Conservation (phyloP, 176 grass and related monocot species). For the Cenchrus fungigraminus region DNA sequence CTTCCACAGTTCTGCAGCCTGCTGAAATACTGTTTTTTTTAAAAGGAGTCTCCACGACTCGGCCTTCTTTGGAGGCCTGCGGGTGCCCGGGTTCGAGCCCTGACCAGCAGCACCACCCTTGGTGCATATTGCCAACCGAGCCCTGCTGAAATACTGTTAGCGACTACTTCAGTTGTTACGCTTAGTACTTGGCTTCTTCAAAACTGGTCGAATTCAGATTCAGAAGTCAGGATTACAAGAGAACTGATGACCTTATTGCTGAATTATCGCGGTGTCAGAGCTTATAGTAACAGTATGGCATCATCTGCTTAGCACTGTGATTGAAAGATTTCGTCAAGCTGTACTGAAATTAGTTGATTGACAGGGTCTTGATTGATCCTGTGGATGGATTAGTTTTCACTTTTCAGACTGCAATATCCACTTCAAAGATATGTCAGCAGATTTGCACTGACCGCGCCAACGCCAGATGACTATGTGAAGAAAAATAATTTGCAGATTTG, state of each 20-base stretch:
- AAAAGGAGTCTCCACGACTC: too few relatives aligned
- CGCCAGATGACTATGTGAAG: neutral
- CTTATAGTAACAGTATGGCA: neutral
- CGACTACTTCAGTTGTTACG: neutral
- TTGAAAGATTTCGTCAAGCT: neutral
- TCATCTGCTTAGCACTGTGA: neutral
- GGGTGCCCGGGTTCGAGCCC: too few relatives aligned
- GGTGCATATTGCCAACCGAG: too few relatives aligned
- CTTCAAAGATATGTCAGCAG: neutral
- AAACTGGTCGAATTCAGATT: neutral
- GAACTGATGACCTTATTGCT: neutral
- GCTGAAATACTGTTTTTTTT: too few relatives aligned
- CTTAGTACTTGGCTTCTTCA: neutral
- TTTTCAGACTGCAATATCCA: neutral
- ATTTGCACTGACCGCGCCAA: neutral
- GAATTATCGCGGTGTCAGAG: neutral
- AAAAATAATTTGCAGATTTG: neutral
- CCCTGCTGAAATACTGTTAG: neutral
- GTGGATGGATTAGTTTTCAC: neutral
- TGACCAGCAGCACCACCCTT: too few relatives aligned
- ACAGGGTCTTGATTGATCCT: slow-evolving; percentile 12
- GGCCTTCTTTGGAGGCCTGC: too few relatives aligned
- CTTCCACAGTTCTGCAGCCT: neutral
- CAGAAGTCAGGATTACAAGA: neutral
- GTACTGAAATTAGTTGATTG: neutral